A percentile compares a stretch with the other conserved stretches of the same genome.
Evolutionary conservation across 441 rosid species (phyloP).

Genomic region (Erodium texanum): DNA sequence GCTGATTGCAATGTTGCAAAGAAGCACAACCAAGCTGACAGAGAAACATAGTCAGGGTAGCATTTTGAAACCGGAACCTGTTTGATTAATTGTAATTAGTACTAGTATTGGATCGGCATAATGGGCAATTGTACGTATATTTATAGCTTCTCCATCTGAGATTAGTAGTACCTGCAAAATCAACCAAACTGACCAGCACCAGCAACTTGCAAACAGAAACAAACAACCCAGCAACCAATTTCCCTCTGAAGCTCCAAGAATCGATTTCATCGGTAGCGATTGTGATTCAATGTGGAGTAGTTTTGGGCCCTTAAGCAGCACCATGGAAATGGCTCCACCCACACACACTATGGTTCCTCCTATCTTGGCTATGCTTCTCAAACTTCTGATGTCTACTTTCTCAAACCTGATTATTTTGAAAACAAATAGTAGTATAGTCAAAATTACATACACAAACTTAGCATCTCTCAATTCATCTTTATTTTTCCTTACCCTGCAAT

Average conservation of each 20-base stretch:
- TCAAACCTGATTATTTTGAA: conserved; percentile 29
- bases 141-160: no score
- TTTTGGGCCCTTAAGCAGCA: conserved; percentile 50
- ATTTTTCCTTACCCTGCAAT: conserved; percentile 26
- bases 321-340: conserved; percentile 62
- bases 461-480: no score
- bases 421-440: no score
- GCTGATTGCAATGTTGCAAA: conserved; percentile 48
- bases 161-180: conserved; percentile 39
- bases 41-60: conserved; percentile 44
- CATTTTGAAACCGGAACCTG: conserved; percentile 45
- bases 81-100: no score
- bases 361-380: conserved; percentile 52
- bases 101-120: no score
- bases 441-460: no score
- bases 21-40: conserved; percentile 49
- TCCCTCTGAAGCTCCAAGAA: conserved; percentile 23
- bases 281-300: conserved; percentile 26
- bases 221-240: conserved; percentile 49
- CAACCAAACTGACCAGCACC: conserved; percentile 54
- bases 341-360: conserved; percentile 50
- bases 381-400: conserved; percentile 36
- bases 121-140: no score
- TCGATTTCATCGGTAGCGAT: conserved; percentile 13
- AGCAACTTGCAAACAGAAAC: conserved; percentile 33